A percentile compares a stretch with the other conserved stretches of the same genome.
These are phyloP conservation scores for Kalanchoe fedtschenkoi DNA, from an alignment of 164 flowering plant species.

Conservation along the genomic window DNA sequence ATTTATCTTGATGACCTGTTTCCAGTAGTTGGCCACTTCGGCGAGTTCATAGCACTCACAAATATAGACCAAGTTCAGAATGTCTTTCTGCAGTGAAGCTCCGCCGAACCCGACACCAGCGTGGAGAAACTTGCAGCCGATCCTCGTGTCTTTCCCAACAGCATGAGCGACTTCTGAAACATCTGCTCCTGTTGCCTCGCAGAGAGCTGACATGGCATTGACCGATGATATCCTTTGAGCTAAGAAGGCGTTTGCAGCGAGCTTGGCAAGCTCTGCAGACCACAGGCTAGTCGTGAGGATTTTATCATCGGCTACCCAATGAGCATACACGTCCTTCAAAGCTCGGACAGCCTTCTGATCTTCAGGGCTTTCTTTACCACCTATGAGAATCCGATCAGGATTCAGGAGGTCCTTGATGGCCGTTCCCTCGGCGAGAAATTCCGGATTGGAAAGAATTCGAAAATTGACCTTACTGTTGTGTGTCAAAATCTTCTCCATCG, in stretches of 20 bases:
- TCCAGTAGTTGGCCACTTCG: slow-evolving; percentile 56
- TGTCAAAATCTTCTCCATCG: slow-evolving; percentile 38
- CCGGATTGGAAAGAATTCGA: slow-evolving; percentile 47
- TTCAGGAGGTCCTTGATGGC: slow-evolving; percentile 37
- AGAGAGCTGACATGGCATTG: slow-evolving; percentile 55
- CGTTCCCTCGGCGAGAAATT: slow-evolving; percentile 49
- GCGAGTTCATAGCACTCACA: slow-evolving; percentile 47
- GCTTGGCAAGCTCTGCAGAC: slow-evolving; percentile 56
- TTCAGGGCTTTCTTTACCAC: slow-evolving; percentile 42
- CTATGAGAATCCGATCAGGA: slow-evolving; percentile 45
- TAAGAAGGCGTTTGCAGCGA: slow-evolving; percentile 53
- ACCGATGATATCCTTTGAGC: slow-evolving; percentile 56
- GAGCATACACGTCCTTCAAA: slow-evolving; percentile 43
- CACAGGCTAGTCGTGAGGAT: slow-evolving; percentile 39
- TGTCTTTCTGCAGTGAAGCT: slow-evolving; percentile 48
- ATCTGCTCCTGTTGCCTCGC: slow-evolving; percentile 46
- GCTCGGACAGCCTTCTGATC: slow-evolving; percentile 42
- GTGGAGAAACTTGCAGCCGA: slow-evolving; percentile 46
- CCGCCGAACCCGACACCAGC: slow-evolving; percentile 55
- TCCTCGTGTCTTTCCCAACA: slow-evolving; percentile 40
- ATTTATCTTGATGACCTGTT: slow-evolving; percentile 47
- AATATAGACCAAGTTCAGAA: slow-evolving; percentile 41
- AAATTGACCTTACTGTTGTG: slow-evolving; percentile 40
- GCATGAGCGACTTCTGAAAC: slow-evolving; percentile 39
- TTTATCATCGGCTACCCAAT: slow-evolving; percentile 39